These are phyloP conservation scores for Paraurostyla sp. DNA, from an alignment of 73 alveolate species.

Conservation along the genomic window DNA sequence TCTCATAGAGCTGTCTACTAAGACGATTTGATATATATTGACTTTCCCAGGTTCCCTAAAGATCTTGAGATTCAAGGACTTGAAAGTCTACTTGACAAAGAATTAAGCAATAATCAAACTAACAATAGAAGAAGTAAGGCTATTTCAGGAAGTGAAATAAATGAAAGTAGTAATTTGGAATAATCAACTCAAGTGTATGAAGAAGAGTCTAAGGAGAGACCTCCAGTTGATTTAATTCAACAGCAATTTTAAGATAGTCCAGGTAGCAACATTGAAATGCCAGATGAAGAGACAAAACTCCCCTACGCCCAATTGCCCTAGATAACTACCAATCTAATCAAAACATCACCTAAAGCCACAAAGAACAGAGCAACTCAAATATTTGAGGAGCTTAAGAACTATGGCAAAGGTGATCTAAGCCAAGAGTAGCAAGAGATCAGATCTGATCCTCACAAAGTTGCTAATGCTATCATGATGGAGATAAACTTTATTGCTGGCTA, in stretches of 20 bases:
- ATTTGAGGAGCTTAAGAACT: no score
- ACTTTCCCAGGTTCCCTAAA: conserved; percentile 11
- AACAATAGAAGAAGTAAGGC: background rate
- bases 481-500: conserved; percentile 53
- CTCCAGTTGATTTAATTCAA: no score
- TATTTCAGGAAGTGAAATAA: background rate
- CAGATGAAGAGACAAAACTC: no score
- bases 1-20: background rate
- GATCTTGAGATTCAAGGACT: background rate
- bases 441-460: conserved; percentile 42
- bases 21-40: conserved; percentile 29
- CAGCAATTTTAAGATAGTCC: no score
- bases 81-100: background rate
- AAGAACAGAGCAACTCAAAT: no score
- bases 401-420: no score
- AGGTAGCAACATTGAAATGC: no score
- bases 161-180: background rate
- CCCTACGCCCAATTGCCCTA: no score
- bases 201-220: no score
- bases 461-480: conserved; percentile 52
- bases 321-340: no score
- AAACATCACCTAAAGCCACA: no score
- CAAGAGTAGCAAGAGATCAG: background rate
- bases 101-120: no score
- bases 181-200: background rate